These are phyloP conservation scores for Lagerstroemia speciosa DNA, from an alignment of 345 rosid species.

Conservation along the genomic window DNA sequence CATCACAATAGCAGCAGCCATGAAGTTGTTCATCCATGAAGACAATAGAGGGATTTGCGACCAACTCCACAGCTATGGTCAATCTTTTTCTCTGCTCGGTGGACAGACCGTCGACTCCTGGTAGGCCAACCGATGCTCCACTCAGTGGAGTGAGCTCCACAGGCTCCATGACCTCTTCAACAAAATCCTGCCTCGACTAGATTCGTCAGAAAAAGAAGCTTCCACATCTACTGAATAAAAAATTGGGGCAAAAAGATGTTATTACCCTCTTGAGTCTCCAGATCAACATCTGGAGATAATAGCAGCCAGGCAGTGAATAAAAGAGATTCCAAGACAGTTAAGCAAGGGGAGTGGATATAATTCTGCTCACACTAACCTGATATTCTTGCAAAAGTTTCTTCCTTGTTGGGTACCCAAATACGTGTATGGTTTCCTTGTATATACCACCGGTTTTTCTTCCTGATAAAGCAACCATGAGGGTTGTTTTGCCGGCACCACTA, in stretches of 20 bases:
- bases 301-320: slow-evolving; percentile 95
- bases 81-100: slow-evolving; percentile 91
- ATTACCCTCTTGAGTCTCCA: slow-evolving; percentile 78
- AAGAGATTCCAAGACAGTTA: slow-evolving; percentile 87
- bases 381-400: slow-evolving; percentile 92
- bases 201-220: slow-evolving; percentile 6
- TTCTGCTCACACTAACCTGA: slow-evolving; percentile 98
- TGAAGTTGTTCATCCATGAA: slow-evolving; percentile 98
- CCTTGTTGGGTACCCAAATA: slow-evolving; percentile 88
- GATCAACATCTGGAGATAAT: slow-evolving; percentile 61
- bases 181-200: slow-evolving; percentile 60
- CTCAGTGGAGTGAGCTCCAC: slow-evolving; percentile 78
- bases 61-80: slow-evolving; percentile 92
- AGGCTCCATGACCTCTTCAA: slow-evolving; percentile 96
- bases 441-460: slow-evolving; percentile 95
- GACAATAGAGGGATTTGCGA: slow-evolving; percentile 93
- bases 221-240: slow-evolving; percentile 8
- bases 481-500: slow-evolving; percentile 97
- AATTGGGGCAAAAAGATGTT: slow-evolving; percentile 1
- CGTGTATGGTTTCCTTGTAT: slow-evolving; percentile 73
- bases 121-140: slow-evolving; percentile 88
- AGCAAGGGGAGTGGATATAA: slow-evolving; percentile 92
- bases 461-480: slow-evolving; percentile 98
- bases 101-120: slow-evolving; percentile 92
- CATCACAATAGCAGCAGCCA: slow-evolving; percentile 98